Evolutionary conservation across 441 rosid species (phyloP).

Genomic region (Euphorbia schlechtendalii): DNA sequence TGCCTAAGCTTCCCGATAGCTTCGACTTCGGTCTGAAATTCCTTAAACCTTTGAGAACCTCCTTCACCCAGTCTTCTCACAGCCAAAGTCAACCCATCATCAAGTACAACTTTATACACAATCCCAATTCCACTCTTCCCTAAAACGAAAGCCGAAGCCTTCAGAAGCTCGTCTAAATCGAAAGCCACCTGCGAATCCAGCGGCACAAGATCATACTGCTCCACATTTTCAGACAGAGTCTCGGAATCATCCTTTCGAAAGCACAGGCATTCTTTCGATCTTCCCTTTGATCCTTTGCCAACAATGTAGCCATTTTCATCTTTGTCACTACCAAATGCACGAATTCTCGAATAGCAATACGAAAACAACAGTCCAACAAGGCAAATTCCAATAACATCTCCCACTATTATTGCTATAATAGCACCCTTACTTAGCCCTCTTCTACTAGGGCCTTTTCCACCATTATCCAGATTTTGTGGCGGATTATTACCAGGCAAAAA

Average conservation of each 20-base stretch:
- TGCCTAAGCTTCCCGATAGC: constrained; percentile 95
- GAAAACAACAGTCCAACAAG: constrained; percentile 77
- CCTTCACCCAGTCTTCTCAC: constrained; percentile 96
- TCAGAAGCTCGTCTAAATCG: constrained; percentile 86
- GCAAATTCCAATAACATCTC: constrained; percentile 84
- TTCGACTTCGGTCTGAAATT: constrained; percentile 93
- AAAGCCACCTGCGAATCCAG: constrained; percentile 72
- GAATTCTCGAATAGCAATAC: constrained; percentile 64
- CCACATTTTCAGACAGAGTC: constrained; percentile 64
- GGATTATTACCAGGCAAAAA: constrained; percentile 59
- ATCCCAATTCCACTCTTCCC: constrained; percentile 97
- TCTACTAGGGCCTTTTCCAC: constrained; percentile 35
- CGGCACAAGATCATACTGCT: constrained; percentile 73
- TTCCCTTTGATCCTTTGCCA: constrained; percentile 52
- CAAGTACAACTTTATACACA: constrained; percentile 88
- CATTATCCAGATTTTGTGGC: constrained; percentile 32
- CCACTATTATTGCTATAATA: constrained; percentile 57
- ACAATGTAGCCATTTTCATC: constrained; percentile 38
- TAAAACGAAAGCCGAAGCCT: constrained; percentile 91
- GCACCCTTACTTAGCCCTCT: constrained; percentile 58
- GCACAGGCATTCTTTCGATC: constrained; percentile 50
- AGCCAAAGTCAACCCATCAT: constrained; percentile 84
- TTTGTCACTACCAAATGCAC: constrained; percentile 35
- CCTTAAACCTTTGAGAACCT: constrained; percentile 93
- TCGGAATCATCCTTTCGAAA: constrained; percentile 76